Conservation (phyloP, 2,329 filamentous ascomycete species). For the Penicillium sp. region DNA sequence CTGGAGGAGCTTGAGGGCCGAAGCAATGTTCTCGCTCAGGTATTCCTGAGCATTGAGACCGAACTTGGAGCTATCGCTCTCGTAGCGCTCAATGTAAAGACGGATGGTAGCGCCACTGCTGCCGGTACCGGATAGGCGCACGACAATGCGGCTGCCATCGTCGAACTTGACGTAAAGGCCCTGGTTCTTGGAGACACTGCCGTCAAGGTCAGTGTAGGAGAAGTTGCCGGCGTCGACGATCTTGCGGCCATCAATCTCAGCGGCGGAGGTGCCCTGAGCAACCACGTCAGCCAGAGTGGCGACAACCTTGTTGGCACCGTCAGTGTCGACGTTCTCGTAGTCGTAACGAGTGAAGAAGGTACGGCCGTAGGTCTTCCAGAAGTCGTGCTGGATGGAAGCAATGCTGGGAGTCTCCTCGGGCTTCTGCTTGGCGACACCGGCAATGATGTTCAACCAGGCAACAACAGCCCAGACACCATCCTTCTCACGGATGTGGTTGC, state of each 20-base stretch:
- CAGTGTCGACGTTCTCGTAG: slow-evolving; percentile 91
- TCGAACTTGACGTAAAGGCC: slow-evolving; percentile 93
- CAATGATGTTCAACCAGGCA: slow-evolving; percentile 98
- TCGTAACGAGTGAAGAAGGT: slow-evolving; percentile 99
- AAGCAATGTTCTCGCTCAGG: slow-evolving; percentile 82
- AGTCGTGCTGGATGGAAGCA: slow-evolving; percentile 92
- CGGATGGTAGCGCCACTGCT: slow-evolving; percentile 95
- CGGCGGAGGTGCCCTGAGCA: slow-evolving; percentile 72
- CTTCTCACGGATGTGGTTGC: slow-evolving; percentile 99
- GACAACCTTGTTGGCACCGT: slow-evolving; percentile 87
- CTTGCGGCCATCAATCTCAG: slow-evolving; percentile 77
- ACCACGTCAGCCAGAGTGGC: slow-evolving; percentile 77
- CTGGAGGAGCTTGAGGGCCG: slow-evolving; percentile 82
- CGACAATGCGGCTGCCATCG: slow-evolving; percentile 90
- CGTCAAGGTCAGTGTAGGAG: slow-evolving; percentile 97
- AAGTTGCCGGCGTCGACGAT: slow-evolving; percentile 93
- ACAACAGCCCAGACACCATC: slow-evolving; percentile 97
- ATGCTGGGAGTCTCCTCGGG: slow-evolving; percentile 83
- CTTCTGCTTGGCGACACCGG: slow-evolving; percentile 81
- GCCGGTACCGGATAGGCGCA: slow-evolving; percentile 91
- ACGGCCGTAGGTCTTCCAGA: slow-evolving; percentile 94
- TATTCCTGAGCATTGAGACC: slow-evolving; percentile 86
- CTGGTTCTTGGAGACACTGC: slow-evolving; percentile 92
- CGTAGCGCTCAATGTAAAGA: slow-evolving; percentile 96
- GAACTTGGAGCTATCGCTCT: slow-evolving; percentile 75